Percentiles rank a stretch among this genome's conserved stretches.
These are phyloP conservation scores for Gastrolobium villosum DNA, from an alignment of 306 rosid genomes.

Conservation along the genomic window DNA sequence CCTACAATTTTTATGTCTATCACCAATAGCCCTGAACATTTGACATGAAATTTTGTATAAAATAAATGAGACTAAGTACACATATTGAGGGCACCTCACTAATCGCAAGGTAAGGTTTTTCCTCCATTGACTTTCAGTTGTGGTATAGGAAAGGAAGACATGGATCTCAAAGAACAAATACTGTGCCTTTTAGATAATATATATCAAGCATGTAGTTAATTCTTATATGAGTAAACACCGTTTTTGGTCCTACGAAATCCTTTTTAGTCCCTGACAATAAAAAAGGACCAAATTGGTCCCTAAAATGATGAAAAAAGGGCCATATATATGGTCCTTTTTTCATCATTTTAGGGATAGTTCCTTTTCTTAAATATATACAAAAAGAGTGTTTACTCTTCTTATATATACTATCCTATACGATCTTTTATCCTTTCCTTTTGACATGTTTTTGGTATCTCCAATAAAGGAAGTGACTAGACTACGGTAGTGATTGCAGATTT, in stretches of 20 bases:
- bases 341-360: no score
- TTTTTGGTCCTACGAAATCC: no score
- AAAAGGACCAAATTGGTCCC: no score
- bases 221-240: no score
- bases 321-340: no score
- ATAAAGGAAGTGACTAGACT: slow-evolving; percentile 56
- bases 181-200: neutral
- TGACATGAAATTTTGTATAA: neutral
- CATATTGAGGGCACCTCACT: neutral
- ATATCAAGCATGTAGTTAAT: neutral
- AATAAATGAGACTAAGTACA: neutral
- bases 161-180: neutral
- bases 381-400: no score
- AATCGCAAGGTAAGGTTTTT: neutral
- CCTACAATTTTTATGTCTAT: neutral
- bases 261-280: no score
- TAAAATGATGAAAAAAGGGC: no score
- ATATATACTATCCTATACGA: neutral
- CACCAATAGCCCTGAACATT: neutral
- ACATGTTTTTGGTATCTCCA: slow-evolving; percentile 42
- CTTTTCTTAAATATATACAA: no score
- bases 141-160: neutral
- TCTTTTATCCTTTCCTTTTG: slow-evolving; percentile 17
- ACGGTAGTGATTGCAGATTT: slow-evolving; percentile 71
- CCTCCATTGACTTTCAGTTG: neutral